phyloP scores from a whole-genome alignment of 371 early-diverging fungal species.

The Parasitella parasitica region DNA sequence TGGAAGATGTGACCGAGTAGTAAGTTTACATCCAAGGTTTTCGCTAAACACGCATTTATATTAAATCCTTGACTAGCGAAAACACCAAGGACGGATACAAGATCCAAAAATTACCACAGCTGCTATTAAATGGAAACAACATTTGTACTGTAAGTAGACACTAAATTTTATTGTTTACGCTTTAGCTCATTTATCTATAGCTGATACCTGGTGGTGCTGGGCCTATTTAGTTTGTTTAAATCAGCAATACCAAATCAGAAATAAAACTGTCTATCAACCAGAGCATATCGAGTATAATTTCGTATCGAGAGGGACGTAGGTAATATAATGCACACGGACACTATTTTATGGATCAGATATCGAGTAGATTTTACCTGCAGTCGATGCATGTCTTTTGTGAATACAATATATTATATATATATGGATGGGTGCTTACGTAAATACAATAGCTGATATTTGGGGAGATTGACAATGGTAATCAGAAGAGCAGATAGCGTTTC shows the following conservation, averaged over 20 bases:
- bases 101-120: constrained; percentile 78
- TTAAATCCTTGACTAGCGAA: constrained; percentile 51
- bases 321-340: no score
- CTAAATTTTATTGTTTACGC: no score
- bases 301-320: no score
- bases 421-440: no score
- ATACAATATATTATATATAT: no score
- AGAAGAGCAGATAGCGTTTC: no score
- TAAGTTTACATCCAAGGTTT: constrained; percentile 11
- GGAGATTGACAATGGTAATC: no score
- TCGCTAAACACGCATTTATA: not conserved
- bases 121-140: constrained; percentile 94
- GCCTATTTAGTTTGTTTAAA: constrained; percentile 8
- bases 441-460: no score
- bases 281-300: no score
- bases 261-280: not conserved
- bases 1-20: constrained; percentile 91
- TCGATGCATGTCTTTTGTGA: no score
- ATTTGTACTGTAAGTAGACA: constrained; percentile 92
- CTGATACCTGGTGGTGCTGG: constrained; percentile 46
- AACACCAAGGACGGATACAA: constrained; percentile 76
- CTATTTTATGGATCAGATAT: no score
- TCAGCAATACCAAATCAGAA: not conserved
- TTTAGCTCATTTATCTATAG: constrained; percentile 13
- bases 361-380: no score